Evolutionary conservation across 495 filamentous ascomycete genomes (phyloP).

Genomic region (Viridothelium virens): DNA sequence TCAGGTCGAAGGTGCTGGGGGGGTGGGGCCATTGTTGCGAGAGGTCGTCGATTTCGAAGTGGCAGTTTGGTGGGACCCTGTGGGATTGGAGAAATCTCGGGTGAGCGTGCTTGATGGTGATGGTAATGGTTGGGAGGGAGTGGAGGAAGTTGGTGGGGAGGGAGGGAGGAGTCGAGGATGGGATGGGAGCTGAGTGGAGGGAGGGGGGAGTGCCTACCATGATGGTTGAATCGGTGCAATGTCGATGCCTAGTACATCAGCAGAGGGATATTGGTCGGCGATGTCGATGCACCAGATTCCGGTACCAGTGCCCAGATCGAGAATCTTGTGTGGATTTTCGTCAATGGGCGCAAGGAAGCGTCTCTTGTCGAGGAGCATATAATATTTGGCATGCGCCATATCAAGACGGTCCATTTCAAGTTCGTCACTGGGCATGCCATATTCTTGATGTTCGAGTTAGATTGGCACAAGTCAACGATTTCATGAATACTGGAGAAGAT

Average conservation of each 20-base stretch:
- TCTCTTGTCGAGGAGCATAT: conserved; percentile 27
- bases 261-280: conserved; percentile 45
- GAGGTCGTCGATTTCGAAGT: conserved; percentile 52
- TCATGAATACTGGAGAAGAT: not conserved
- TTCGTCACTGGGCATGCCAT: conserved; percentile 34
- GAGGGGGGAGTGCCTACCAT: conserved; percentile 26
- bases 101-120: too few species aligned
- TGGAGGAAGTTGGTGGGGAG: not conserved
- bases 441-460: conserved; percentile 5
- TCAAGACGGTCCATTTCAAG: conserved; percentile 32
- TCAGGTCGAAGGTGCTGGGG: conserved; percentile 30
- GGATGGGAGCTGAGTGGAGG: not conserved
- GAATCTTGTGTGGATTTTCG: conserved; percentile 19
- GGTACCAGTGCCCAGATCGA: conserved; percentile 31
- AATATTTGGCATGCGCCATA: conserved; percentile 32
- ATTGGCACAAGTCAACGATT: not conserved
- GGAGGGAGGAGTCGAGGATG: not conserved
- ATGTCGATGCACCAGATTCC: conserved; percentile 32
- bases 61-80: conserved; percentile 44
- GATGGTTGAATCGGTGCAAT: conserved; percentile 56
- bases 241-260: conserved; percentile 54
- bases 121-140: too few species aligned
- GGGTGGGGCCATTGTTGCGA: conserved; percentile 44
- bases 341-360: conserved; percentile 30
- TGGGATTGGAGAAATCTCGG: not conserved